Conservation (phyloP, 495 filamentous ascomycete genomes). For the Neurospora intermedia region DNA sequence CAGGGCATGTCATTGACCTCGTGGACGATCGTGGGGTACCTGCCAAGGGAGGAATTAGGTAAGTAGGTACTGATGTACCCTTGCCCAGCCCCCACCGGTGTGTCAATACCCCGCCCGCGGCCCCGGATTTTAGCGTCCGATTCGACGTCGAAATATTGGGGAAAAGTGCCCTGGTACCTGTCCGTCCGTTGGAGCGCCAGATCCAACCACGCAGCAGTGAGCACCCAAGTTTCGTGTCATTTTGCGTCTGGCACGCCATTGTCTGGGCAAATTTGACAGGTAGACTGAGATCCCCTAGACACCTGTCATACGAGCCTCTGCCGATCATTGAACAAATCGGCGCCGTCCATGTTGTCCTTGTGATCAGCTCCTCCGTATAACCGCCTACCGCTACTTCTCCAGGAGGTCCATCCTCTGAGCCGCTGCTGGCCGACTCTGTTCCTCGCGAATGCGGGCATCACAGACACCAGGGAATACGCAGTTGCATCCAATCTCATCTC, state of each 20-base stretch:
- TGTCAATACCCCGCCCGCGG: neutral
- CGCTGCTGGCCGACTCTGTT: conserved; percentile 1
- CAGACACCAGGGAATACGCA: conserved; percentile 22
- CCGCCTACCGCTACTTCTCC: neutral
- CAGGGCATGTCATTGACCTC: neutral
- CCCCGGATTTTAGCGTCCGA: neutral
- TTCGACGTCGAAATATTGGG: neutral
- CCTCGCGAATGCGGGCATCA: conserved; percentile 20
- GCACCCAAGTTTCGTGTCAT: neutral
- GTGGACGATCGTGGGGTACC: neutral
- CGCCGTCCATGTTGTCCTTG: neutral
- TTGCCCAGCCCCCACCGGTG: neutral
- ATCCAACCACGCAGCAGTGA: neutral
- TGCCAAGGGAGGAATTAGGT: neutral
- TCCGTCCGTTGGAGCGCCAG: neutral
- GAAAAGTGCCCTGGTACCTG: neutral
- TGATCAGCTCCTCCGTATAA: neutral
- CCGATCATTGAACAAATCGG: neutral
- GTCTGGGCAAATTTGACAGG: neutral
- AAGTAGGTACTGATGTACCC: neutral
- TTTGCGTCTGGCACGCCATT: neutral
- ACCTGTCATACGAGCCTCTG: neutral
- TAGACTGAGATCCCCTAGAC: neutral
- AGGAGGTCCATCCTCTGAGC: neutral
- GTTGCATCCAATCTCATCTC: conserved; percentile 13